Conservation (phyloP, 148 eudicot genomes). For the Amaranthus palmeri region DNA sequence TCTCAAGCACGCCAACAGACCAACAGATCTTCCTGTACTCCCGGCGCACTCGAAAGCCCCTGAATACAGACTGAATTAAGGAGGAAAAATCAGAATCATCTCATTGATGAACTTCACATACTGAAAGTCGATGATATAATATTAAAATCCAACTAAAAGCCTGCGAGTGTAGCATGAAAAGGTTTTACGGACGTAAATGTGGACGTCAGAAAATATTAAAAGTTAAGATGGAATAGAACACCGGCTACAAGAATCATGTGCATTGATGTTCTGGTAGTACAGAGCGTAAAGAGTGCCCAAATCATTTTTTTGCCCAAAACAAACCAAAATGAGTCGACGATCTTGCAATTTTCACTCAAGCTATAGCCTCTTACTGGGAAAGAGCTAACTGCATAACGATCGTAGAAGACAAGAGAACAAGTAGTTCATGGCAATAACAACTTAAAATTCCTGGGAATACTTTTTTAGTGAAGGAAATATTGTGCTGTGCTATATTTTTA, state of each 20-base stretch:
- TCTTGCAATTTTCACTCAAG: background rate
- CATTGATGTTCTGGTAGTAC: background rate
- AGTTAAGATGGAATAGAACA: background rate
- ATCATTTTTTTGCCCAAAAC: background rate
- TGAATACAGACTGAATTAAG: conserved; percentile 51
- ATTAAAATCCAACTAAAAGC: background rate
- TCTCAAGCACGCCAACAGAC: conserved; percentile 95
- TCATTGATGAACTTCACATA: background rate
- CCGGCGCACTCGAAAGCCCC: conserved; percentile 74
- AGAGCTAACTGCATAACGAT: too few relatives aligned
- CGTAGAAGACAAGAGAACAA: too few relatives aligned
- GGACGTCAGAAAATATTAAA: too few relatives aligned
- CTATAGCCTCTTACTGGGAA: too few relatives aligned
- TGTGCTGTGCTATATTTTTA: too few relatives aligned
- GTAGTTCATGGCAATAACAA: too few relatives aligned
- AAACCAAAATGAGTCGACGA: background rate
- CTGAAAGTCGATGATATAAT: background rate
- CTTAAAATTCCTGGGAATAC: too few relatives aligned
- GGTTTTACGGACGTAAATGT: too few relatives aligned
- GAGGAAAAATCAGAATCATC: background rate
- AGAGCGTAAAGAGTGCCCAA: too few relatives aligned
- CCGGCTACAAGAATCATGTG: background rate
- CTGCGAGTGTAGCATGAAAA: background rate
- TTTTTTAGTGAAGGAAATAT: too few relatives aligned
- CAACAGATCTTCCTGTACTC: conserved; percentile 69